Percentiles rank a stretch among this genome's conserved stretches.
Conservation (phyloP, 352 stramenopile genomes). For the Pythium graminicola region DNA sequence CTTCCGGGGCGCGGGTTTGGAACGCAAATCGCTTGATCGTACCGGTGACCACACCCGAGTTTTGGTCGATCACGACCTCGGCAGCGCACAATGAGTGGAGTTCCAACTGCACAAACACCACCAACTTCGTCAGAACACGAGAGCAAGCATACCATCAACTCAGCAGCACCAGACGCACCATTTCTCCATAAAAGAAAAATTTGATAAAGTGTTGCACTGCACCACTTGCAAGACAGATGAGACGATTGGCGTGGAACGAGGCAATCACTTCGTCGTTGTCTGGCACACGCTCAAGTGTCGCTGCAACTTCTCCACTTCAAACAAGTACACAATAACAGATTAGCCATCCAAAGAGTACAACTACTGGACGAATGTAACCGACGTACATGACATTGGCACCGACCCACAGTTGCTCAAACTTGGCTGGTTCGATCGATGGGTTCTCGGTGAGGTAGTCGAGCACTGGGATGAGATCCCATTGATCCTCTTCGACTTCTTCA, state of each 20-base stretch:
- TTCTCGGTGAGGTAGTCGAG: constrained; percentile 60
- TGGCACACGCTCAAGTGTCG: constrained; percentile 41
- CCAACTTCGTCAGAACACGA: neutral
- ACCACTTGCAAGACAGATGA: constrained; percentile 78
- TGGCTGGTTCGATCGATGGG: constrained; percentile 54
- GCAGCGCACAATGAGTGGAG: constrained; percentile 72
- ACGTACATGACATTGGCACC: constrained; percentile 71
- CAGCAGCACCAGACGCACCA: constrained; percentile 38
- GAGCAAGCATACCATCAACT: neutral
- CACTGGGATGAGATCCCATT: constrained; percentile 43
- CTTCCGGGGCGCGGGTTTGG: constrained; percentile 43
- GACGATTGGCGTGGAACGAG: constrained; percentile 53
- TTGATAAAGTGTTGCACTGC: constrained; percentile 67
- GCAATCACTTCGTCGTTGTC: constrained; percentile 76
- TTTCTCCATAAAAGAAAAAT: constrained; percentile 86
- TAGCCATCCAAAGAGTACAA: neutral
- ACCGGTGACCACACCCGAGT: constrained; percentile 43
- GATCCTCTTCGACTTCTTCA: constrained; percentile 29
- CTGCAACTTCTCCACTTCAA: constrained; percentile 46
- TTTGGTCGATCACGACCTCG: constrained; percentile 64
- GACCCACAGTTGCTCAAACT: constrained; percentile 79
- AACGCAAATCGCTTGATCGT: constrained; percentile 72
- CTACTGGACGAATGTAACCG: neutral
- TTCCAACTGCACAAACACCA: neutral
- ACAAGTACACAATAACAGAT: constrained; percentile 15